Evolutionary conservation across 169 alveolate genomes (phyloP), one percentile per base, ranked within the genome.

Genomic region (Plasmodium yoelii): DNA sequence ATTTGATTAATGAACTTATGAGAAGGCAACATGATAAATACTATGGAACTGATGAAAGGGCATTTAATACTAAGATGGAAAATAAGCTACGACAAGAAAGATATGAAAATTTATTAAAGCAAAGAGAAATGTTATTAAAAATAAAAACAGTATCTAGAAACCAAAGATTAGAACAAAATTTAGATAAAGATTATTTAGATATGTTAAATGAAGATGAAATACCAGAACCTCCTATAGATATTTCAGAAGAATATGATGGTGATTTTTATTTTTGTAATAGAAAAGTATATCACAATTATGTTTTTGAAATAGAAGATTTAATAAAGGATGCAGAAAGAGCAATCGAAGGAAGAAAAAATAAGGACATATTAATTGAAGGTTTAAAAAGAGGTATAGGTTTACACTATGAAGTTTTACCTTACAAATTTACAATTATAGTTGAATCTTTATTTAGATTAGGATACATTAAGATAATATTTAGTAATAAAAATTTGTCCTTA

Each of bases 361-460:
- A 90, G 55, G 87, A 87, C 44, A 24, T 93, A 49, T 94, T 87
- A 67, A 90, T 95, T 26, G 97, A 95, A 75, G 98, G 95, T 0
- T 80, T 96, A 73, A 75, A 93, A 70, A 87, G 98, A 18, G 99
- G 99, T 12, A 95, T 97, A 57, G 99, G 99, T 12, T 94, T 96
- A 73, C 98, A 95, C 84, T 97, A 96, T 92, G 98, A 96, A 75
- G 98, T 97, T 18, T 60, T 95, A 59, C 95, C 94, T 68, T 91
- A 87, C 39, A 94, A 86, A 90, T 84, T 93, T 88, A 92, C 95
- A 12, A 92, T 89, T 90, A 69, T 87, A 12, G 97, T 97, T 24
- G 98, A 96, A 69, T 92, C 97, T 13, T 92, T 96, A 47, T 95
- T 93, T 88, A 69, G 98, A 19, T 80, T 92, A 88, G 97, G 98